A percentile compares a stretch with the other conserved stretches of the same genome.
phyloP scores from a whole-genome alignment of 1,139 yeast genomes.

The Yamadazyma kanchanaburiensis region DNA sequence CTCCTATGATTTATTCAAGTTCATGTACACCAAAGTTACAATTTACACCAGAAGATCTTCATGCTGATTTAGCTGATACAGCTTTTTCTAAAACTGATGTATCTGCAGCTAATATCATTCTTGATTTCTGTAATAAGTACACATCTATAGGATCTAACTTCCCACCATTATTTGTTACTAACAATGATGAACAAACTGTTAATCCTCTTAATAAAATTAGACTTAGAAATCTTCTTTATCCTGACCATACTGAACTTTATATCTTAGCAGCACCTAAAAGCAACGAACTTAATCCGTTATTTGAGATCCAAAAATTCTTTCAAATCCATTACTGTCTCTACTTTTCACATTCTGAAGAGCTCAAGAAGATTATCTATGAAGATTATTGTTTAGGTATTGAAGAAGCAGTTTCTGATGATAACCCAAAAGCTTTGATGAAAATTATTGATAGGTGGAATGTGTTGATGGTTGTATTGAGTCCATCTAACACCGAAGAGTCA shows the following conservation, averaged over 20 bases:
- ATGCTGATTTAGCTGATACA: constrained; percentile 15
- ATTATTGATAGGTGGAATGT: constrained; percentile 43
- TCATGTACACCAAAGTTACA: constrained; percentile 23
- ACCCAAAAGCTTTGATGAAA: constrained; percentile 31
- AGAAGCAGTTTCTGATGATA: constrained; percentile 29
- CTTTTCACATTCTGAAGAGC: constrained; percentile 36
- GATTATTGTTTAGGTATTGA: constrained; percentile 33
- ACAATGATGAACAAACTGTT: constrained; percentile 14
- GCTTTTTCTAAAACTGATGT: constrained; percentile 17
- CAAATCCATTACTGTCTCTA: constrained; percentile 42
- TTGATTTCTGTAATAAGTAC: constrained; percentile 28
- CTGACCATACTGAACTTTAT: constrained; percentile 39
- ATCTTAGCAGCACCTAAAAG: constrained; percentile 45
- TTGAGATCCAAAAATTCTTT: constrained; percentile 59
- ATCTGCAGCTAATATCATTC: constrained; percentile 29
- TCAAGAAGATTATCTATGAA: constrained; percentile 31
- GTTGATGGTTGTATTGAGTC: constrained; percentile 36
- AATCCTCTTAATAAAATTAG: constrained; percentile 32
- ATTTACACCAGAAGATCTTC: constrained; percentile 14
- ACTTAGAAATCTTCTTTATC: constrained; percentile 37
- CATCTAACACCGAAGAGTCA: constrained; percentile 13
- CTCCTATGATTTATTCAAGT: constrained; percentile 18
- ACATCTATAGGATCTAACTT: constrained; percentile 34
- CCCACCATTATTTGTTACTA: constrained; percentile 26
- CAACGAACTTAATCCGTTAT: constrained; percentile 66